These are phyloP conservation scores for Podaxis pistillaris DNA, from an alignment of 768 basidiomycete species.

Conservation along the genomic window DNA sequence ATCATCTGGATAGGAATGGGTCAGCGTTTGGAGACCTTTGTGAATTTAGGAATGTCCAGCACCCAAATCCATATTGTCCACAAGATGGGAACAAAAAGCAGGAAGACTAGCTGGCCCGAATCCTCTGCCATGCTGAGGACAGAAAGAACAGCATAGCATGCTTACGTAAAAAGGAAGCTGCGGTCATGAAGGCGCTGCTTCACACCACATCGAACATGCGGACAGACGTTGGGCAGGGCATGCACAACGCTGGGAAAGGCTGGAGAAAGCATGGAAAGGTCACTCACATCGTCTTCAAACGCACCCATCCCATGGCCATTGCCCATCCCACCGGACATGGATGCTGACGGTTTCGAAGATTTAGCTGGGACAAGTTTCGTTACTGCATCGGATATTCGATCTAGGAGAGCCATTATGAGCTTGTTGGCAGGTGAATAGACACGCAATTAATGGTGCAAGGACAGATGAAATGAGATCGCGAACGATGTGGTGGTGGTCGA, in stretches of 20 bases:
- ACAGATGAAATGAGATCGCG: background rate
- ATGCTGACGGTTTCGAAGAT: slow-evolving; percentile 34
- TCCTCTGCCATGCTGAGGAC: slow-evolving; percentile 35
- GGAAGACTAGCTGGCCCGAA: slow-evolving; percentile 51
- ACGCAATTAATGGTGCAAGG: background rate
- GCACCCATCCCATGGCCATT: slow-evolving; percentile 56
- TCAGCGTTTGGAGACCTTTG: slow-evolving; percentile 16
- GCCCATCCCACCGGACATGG: slow-evolving; percentile 56
- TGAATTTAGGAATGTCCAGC: slow-evolving; percentile 16
- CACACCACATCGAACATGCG: background rate
- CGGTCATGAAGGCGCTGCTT: background rate
- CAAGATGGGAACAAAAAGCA: slow-evolving; percentile 63
- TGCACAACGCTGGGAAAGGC: background rate
- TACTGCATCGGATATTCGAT: slow-evolving; percentile 53
- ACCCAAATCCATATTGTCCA: slow-evolving; percentile 76
- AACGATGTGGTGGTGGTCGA: background rate
- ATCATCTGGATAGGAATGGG: slow-evolving; percentile 61
- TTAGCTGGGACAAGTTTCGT: slow-evolving; percentile 46
- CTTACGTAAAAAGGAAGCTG: slow-evolving; percentile 14
- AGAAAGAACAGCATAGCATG: slow-evolving; percentile 31
- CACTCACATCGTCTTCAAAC: slow-evolving; percentile 73
- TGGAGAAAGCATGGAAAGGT: slow-evolving; percentile 5
- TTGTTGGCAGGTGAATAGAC: slow-evolving; percentile 5
- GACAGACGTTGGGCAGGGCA: background rate
- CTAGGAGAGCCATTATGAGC: slow-evolving; percentile 51